These are phyloP conservation scores for Pyrenophora tritici-repentis DNA, from an alignment of 2,329 filamentous ascomycete species.

Conservation along the genomic window DNA sequence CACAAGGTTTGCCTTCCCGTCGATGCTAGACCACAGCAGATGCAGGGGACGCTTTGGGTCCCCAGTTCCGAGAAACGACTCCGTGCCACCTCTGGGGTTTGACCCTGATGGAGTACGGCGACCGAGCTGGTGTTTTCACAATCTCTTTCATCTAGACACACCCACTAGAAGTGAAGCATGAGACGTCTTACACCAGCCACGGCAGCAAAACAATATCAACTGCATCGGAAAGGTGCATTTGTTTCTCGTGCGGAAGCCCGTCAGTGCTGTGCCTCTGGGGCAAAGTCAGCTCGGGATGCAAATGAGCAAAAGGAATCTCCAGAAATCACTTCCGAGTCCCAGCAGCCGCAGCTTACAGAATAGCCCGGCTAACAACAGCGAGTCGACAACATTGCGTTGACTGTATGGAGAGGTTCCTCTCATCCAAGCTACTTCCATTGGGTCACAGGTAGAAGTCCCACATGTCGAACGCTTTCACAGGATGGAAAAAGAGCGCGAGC, in stretches of 20 bases:
- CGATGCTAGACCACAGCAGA: constrained; percentile 2
- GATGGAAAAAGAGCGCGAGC: not conserved
- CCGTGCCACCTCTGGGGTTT: constrained; percentile 3
- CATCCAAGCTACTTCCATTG: not conserved
- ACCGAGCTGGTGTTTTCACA: constrained; percentile 14
- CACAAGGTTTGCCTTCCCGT: not conserved
- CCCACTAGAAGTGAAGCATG: constrained; percentile 17
- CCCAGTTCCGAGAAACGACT: constrained; percentile 1
- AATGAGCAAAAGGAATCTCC: too few relatives aligned
- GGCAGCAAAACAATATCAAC: constrained; percentile 24
- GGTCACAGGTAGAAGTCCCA: not conserved
- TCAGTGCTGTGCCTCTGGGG: not conserved
- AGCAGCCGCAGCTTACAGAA: too few relatives aligned
- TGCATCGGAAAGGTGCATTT: not conserved
- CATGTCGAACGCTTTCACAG: not conserved
- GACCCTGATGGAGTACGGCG: constrained; percentile 6
- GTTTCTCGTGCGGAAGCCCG: not conserved
- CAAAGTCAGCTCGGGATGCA: not conserved
- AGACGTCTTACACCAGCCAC: constrained; percentile 25
- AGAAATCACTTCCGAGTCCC: too few relatives aligned
- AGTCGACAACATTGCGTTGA: too few relatives aligned
- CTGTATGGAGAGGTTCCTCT: too few relatives aligned
- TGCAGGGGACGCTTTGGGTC: constrained; percentile 4
- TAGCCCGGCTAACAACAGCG: too few relatives aligned
- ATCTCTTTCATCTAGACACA: constrained; percentile 8